These are phyloP conservation scores for Sporothrix luriei DNA, from an alignment of 2,329 filamentous ascomycete genomes.

Conservation along the genomic window DNA sequence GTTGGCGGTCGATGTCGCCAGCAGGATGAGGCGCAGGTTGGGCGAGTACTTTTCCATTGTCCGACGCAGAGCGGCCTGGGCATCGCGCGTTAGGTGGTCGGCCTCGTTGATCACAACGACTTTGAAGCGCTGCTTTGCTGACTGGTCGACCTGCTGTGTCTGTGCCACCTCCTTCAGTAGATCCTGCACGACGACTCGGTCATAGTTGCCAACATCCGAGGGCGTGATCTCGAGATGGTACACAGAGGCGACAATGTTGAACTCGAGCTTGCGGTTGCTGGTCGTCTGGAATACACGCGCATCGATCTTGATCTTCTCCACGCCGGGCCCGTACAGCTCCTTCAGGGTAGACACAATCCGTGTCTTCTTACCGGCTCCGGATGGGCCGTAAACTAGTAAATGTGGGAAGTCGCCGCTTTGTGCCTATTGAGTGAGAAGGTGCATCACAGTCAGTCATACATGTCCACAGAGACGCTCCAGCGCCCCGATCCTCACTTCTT, in stretches of 20 bases:
- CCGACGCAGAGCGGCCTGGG: constrained; percentile 87
- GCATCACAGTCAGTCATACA: not conserved
- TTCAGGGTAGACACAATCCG: constrained; percentile 93
- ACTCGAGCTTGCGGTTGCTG: constrained; percentile 95
- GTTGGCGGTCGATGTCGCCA: constrained; percentile 95
- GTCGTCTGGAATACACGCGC: constrained; percentile 94
- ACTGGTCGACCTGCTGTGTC: constrained; percentile 96
- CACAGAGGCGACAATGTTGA: constrained; percentile 96
- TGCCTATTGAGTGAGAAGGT: constrained; percentile 58
- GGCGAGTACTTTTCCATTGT: constrained; percentile 99
- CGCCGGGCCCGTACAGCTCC: constrained; percentile 90
- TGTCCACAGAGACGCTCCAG: not conserved
- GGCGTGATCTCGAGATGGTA: constrained; percentile 99
- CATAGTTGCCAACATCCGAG: constrained; percentile 93
- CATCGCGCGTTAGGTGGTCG: constrained; percentile 89
- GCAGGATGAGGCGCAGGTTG: constrained; percentile 84
- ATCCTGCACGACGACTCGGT: constrained; percentile 93
- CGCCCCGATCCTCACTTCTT: no score
- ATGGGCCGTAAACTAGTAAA: constrained; percentile 94
- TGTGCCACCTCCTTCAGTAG: constrained; percentile 96
- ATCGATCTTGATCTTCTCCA: constrained; percentile 99
- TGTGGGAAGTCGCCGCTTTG: constrained; percentile 98
- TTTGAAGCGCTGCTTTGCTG: constrained; percentile 91
- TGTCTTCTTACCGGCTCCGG: constrained; percentile 96
- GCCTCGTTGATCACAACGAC: constrained; percentile 99